These are phyloP conservation scores for Sanguinoderma infundibulare DNA, from an alignment of 1,284 basidiomycete species.

Conservation along the genomic window DNA sequence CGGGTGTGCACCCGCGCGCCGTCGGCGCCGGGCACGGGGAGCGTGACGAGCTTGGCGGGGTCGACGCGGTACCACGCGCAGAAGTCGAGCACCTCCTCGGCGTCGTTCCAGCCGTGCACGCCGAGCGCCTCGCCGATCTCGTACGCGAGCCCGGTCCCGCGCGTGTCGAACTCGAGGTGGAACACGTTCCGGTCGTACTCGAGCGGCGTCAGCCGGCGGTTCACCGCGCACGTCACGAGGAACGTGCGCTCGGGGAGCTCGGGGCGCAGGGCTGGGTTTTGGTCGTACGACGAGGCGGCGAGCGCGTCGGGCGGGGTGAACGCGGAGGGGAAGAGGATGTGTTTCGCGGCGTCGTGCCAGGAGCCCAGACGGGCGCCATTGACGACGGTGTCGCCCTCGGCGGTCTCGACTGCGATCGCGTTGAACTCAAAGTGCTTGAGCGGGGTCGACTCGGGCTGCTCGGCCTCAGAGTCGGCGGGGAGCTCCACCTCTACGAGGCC, in stretches of 20 bases:
- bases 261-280: conserved; percentile 79
- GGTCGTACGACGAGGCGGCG: conserved; percentile 48
- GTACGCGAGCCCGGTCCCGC: conserved; percentile 93
- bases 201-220: conserved; percentile 90
- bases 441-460: conserved; percentile 30
- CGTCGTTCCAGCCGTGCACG: conserved; percentile 98
- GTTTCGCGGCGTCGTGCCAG: conserved; percentile 91
- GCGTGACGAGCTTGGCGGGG: conserved; percentile 81
- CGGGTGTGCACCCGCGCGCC: conserved; percentile 75
- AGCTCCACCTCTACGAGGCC: conserved; percentile 57
- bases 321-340: conserved; percentile 87
- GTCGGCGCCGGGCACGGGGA: conserved; percentile 70
- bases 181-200: conserved; percentile 99
- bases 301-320: conserved; percentile 56
- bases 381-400: conserved; percentile 56
- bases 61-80: conserved; percentile 92
- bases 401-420: conserved; percentile 65
- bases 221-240: conserved; percentile 93
- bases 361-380: conserved; percentile 67
- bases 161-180: conserved; percentile 95
- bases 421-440: conserved; percentile 72
- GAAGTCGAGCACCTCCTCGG: conserved; percentile 87
- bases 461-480: conserved; percentile 27
- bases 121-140: conserved; percentile 97
- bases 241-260: conserved; percentile 91